phyloP scores from a whole-genome alignment of 2,329 filamentous ascomycete genomes.

The Lasiodiplodia sp. region DNA sequence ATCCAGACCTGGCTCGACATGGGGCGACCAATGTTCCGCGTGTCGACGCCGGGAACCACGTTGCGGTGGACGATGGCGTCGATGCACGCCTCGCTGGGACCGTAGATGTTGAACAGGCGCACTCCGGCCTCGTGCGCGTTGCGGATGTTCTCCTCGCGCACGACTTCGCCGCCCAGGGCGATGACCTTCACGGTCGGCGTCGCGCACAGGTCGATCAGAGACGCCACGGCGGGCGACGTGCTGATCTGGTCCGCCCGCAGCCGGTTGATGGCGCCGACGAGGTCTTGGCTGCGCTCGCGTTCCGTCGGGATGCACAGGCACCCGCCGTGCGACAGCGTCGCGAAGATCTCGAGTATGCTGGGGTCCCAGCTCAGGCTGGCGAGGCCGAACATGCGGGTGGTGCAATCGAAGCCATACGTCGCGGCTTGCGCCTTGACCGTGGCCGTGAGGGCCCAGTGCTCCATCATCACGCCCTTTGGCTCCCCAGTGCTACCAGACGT shows the following conservation, averaged over 20 bases:
- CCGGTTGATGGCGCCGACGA: conserved; percentile 37
- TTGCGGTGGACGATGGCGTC: not conserved
- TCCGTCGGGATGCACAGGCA: conserved; percentile 51
- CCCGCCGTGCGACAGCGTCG: conserved; percentile 43
- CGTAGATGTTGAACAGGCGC: conserved; percentile 9
- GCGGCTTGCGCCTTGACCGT: conserved; percentile 14
- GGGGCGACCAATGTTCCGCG: conserved; percentile 9
- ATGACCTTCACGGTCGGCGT: conserved; percentile 51
- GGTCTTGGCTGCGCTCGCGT: conserved; percentile 50
- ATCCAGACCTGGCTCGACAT: conserved; percentile 37
- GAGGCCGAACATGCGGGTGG: conserved; percentile 48
- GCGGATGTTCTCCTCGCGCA: conserved; percentile 29
- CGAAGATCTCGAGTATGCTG: conserved; percentile 47
- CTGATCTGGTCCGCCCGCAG: conserved; percentile 41
- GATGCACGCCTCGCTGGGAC: conserved; percentile 5
- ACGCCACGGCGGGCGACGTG: conserved; percentile 47
- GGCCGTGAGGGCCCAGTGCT: conserved; percentile 38
- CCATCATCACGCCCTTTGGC: conserved; percentile 42
- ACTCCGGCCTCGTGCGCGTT: not conserved
- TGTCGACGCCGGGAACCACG: not conserved
- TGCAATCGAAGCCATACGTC: conserved; percentile 49
- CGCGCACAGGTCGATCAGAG: conserved; percentile 46
- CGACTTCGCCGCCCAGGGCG: conserved; percentile 43
- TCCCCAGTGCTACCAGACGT: conserved; percentile 38
- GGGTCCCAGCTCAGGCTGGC: too few relatives aligned